These are phyloP conservation scores for Lactuca saligna DNA, from an alignment of 129 eudicot genomes.

Conservation along the genomic window DNA sequence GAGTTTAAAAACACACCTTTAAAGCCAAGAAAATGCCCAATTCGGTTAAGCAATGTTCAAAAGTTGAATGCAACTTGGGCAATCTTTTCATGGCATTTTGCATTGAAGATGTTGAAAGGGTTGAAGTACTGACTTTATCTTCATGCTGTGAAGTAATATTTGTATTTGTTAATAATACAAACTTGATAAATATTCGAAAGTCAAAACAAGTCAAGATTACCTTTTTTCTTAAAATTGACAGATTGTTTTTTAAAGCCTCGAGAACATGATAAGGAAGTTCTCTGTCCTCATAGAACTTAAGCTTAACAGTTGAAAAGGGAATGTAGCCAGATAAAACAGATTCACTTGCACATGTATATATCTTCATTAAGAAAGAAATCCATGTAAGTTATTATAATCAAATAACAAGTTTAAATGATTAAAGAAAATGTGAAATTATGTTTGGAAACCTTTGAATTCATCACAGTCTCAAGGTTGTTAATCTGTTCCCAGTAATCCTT, in stretches of 20 bases:
- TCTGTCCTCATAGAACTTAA: constrained; percentile 40
- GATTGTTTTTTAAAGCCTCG: constrained; percentile 10
- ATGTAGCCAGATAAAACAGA: constrained; percentile 54
- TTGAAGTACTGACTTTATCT: constrained; percentile 18
- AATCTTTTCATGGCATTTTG: constrained; percentile 47
- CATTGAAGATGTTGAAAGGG: constrained; percentile 34
- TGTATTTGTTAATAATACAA: constrained; percentile 12
- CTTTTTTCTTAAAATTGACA: constrained; percentile 41
- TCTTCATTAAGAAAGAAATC: constrained; percentile 46
- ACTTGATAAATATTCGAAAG: not conserved
- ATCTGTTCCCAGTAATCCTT: constrained; percentile 65
- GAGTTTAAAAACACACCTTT: constrained; percentile 48
- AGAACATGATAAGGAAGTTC: constrained; percentile 31
- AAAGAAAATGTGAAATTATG: not conserved
- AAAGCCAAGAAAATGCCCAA: constrained; percentile 73
- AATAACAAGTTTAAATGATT: constrained; percentile 4
- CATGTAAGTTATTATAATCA: constrained; percentile 4
- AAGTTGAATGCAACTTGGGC: constrained; percentile 31
- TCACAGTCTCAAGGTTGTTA: constrained; percentile 53
- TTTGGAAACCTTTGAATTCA: constrained; percentile 75
- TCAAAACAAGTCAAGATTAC: constrained; percentile 32
- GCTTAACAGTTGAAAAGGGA: constrained; percentile 46
- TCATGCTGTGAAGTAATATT: constrained; percentile 43
- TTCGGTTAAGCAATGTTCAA: constrained; percentile 52
- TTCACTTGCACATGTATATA: constrained; percentile 71